Conservation (phyloP, 164 flowering plant genomes). For the Pachysandra terminalis region DNA sequence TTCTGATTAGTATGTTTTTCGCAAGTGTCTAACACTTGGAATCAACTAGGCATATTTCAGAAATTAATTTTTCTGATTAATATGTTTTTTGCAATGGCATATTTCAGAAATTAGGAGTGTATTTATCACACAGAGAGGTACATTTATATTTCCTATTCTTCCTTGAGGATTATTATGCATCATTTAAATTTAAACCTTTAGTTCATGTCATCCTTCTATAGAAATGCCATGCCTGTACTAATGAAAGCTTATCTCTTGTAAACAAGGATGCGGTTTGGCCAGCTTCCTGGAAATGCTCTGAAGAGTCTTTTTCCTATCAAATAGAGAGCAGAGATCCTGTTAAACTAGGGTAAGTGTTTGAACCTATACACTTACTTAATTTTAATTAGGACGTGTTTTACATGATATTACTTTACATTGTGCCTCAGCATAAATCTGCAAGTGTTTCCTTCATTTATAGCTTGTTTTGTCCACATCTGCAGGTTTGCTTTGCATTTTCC, state of each 20-base stretch:
- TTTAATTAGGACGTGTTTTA: not conserved
- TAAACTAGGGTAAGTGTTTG: conserved; percentile 66
- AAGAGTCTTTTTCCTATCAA: conserved; percentile 69
- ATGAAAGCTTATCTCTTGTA: conserved; percentile 13
- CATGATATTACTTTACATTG: not conserved
- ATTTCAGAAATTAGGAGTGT: not conserved
- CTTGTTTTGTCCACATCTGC: conserved; percentile 15
- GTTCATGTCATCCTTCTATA: not conserved
- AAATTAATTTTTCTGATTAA: no score
- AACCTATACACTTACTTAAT: conserved; percentile 2
- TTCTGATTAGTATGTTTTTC: no score
- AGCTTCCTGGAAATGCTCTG: conserved; percentile 98
- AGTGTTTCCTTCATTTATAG: not conserved
- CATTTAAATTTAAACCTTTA: not conserved
- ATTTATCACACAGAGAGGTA: not conserved
- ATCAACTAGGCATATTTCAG: not conserved
- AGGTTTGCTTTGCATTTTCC: conserved; percentile 50
- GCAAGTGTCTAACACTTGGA: no score
- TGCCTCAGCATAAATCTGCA: no score
- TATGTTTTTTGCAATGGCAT: not conserved
- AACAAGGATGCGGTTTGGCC: conserved; percentile 59
- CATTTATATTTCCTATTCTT: not conserved
- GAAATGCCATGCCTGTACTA: not conserved
- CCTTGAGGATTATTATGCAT: not conserved
- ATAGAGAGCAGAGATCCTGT: conserved; percentile 89